These are phyloP conservation scores for Hura crepitans DNA, from an alignment of 441 rosid genomes.

Conservation along the genomic window DNA sequence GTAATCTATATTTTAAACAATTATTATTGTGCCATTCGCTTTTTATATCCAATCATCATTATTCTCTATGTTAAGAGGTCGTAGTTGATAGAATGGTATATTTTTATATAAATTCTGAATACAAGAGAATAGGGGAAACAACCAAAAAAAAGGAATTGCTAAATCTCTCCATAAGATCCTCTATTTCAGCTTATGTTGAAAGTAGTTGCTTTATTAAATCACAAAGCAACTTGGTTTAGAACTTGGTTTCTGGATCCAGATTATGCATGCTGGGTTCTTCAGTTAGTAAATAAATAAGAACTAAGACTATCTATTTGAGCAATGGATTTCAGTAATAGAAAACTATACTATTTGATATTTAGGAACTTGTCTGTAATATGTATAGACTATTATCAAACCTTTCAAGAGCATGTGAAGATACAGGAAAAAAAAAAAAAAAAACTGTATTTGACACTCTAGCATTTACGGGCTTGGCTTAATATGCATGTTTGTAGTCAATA, in stretches of 20 bases:
- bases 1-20: background rate
- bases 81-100: no score
- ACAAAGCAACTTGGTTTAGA: background rate
- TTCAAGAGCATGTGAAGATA: background rate
- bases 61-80: background rate
- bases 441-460: background rate
- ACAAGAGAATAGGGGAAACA: no score
- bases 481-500: background rate
- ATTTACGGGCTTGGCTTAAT: background rate
- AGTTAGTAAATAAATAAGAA: background rate
- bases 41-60: background rate
- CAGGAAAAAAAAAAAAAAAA: no score
- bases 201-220: background rate
- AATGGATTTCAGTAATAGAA: background rate
- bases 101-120: no score
- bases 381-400: background rate
- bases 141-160: no score
- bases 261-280: background rate
- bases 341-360: background rate
- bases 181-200: no score
- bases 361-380: background rate
- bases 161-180: no score
- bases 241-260: background rate
- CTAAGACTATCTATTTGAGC: background rate
- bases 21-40: background rate